Percentiles rank a stretch among this genome's conserved stretches.
These are phyloP conservation scores for Populus deltoides DNA, from an alignment of 345 rosid genomes.

Conservation along the genomic window DNA sequence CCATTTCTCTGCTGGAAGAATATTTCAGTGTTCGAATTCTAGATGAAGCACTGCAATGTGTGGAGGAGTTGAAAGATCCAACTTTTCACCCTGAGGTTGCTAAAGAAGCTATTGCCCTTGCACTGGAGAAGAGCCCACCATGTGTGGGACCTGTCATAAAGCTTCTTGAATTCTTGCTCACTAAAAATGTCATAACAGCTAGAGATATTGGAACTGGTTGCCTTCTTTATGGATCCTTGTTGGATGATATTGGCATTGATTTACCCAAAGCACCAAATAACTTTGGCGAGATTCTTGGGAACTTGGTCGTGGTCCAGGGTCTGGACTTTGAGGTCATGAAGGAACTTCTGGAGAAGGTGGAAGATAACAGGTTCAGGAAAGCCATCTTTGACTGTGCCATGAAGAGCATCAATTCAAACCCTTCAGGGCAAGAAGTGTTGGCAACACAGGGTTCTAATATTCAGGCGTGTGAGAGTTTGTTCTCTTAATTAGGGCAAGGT, in stretches of 20 bases:
- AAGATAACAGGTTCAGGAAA: conserved; percentile 51
- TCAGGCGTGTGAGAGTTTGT: conserved; percentile 37
- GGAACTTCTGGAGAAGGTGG: conserved; percentile 56
- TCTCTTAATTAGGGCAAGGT: conserved; percentile 3
- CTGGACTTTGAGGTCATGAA: conserved; percentile 46
- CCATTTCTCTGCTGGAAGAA: conserved; percentile 58
- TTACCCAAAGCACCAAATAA: conserved; percentile 68
- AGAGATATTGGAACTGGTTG: conserved; percentile 57
- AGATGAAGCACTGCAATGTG: conserved; percentile 70
- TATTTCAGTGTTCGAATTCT: conserved; percentile 48
- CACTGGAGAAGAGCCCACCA: conserved; percentile 63
- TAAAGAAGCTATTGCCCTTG: conserved; percentile 67
- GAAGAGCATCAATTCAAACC: conserved; percentile 21
- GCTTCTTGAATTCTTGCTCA: conserved; percentile 43
- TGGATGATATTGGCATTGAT: conserved; percentile 76
- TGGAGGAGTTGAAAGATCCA: conserved; percentile 57
- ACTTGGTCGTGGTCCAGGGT: conserved; percentile 40
- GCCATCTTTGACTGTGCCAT: conserved; percentile 24
- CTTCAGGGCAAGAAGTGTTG: conserved; percentile 32
- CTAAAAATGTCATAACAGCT: conserved; percentile 38
- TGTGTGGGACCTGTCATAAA: conserved; percentile 41
- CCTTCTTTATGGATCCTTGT: conserved; percentile 51
- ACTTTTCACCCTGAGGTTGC: conserved; percentile 63
- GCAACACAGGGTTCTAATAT: conserved; percentile 26
- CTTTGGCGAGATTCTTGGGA: conserved; percentile 70